Conservation (phyloP, 345 rosid genomes). For the Melastoma malabathricum region DNA sequence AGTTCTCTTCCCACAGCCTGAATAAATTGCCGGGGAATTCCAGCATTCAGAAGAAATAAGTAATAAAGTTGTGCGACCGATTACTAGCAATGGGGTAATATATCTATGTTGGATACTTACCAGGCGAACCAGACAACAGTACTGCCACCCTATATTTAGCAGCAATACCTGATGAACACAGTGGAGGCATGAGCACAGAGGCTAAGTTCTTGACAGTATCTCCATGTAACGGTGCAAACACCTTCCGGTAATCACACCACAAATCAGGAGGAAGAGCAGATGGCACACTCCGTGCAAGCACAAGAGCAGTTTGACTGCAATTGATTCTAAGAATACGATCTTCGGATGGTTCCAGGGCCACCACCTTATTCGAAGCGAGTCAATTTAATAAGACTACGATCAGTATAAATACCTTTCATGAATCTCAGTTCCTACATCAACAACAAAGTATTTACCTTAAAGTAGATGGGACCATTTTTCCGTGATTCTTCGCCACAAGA, state of each 20-base stretch:
- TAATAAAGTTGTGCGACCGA: constrained; percentile 1
- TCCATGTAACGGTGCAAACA: constrained; percentile 47
- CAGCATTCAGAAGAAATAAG: not conserved
- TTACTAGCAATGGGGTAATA: constrained; percentile 5
- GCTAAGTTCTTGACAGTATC: constrained; percentile 55
- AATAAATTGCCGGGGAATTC: constrained; percentile 8
- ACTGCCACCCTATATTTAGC: constrained; percentile 86
- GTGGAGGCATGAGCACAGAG: constrained; percentile 65
- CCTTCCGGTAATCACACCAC: constrained; percentile 34
- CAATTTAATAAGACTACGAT: constrained; percentile 11
- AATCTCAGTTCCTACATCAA: not conserved
- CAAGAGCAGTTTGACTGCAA: constrained; percentile 70
- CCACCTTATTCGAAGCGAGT: constrained; percentile 42
- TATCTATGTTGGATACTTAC: constrained; percentile 16
- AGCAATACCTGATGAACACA: constrained; percentile 70
- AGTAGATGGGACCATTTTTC: constrained; percentile 33
- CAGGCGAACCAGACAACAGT: constrained; percentile 62
- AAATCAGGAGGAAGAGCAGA: constrained; percentile 72
- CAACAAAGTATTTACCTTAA: constrained; percentile 41
- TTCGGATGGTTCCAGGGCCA: constrained; percentile 83
- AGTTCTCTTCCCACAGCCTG: constrained; percentile 93
- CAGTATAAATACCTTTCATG: not conserved
- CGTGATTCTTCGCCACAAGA: constrained; percentile 46
- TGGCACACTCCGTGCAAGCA: constrained; percentile 74
- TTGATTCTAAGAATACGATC: constrained; percentile 66